These are phyloP conservation scores for Canariomyces notabilis DNA, from an alignment of 2,329 filamentous ascomycete genomes.

Conservation along the genomic window DNA sequence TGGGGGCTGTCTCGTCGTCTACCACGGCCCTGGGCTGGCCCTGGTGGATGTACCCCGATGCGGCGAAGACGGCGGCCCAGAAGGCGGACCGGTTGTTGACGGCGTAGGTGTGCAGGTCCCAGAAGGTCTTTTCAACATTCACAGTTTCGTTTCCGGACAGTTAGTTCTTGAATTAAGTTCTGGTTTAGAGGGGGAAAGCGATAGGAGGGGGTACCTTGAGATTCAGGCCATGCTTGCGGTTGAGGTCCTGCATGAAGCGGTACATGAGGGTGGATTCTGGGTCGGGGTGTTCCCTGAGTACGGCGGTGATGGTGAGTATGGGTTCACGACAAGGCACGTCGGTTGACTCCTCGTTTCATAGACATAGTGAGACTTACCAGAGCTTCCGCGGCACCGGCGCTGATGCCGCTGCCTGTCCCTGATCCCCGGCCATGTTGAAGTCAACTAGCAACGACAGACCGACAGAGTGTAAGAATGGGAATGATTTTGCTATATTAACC, in stretches of 20 bases:
- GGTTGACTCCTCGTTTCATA: not conserved
- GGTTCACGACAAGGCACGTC: not conserved
- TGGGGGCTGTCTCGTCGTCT: conserved; percentile 66
- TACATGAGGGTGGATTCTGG: conserved; percentile 61
- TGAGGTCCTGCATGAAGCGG: conserved; percentile 61
- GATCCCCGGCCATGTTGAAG: conserved; percentile 5
- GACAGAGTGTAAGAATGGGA: too few relatives aligned
- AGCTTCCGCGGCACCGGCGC: conserved; percentile 55
- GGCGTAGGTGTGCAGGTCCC: conserved; percentile 67
- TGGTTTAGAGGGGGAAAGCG: too few relatives aligned
- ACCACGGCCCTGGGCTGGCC: conserved; percentile 57
- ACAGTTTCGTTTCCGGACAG: too few relatives aligned
- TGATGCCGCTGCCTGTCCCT: conserved; percentile 1
- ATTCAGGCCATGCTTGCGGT: conserved; percentile 49
- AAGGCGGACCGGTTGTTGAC: conserved; percentile 57
- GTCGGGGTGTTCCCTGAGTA: conserved; percentile 52
- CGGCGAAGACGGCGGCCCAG: conserved; percentile 59
- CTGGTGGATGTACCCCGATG: conserved; percentile 56
- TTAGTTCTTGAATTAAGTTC: too few relatives aligned
- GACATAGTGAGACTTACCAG: too few relatives aligned
- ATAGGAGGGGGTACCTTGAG: conserved; percentile 45
- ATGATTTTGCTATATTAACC: too few relatives aligned
- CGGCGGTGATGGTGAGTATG: not conserved
- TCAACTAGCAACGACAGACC: too few relatives aligned
- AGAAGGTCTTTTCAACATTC: too few relatives aligned